Evolutionary conservation across 1,284 basidiomycete genomes (phyloP), one percentile per base, ranked within the genome.

Genomic region (Boletus smithii): DNA sequence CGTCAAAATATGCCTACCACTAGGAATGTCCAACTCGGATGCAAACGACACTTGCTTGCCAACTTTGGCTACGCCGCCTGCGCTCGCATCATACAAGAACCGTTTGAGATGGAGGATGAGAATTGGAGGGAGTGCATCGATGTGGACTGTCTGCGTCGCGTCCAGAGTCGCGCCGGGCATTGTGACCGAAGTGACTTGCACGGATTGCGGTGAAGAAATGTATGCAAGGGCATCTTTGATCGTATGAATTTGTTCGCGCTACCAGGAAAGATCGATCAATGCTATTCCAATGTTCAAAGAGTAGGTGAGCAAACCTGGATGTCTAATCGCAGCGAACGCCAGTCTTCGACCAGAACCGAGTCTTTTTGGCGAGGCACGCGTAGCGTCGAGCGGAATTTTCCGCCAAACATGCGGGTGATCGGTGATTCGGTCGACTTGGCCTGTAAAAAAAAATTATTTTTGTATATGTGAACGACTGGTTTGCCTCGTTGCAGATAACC

Each of bases 61-160:
- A 40, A 88, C 83, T 71, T 98, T 99, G 45, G 87, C 83, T 0
- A 91, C 88, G 29, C 86, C 88, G 20, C 85, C 85, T 0, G 87
- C 84, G 27, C 64, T 74, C 42, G 82, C 80, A 62, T 97, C 93
- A 63, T 94, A 98, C 49, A 85, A 76, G 73, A 98, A 99, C 20
- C 95, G 75, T 71, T 98, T 98, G 61, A 98, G 75, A 63, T 98
- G 95, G 11, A 98, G 74, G 10, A 97, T 84, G 42, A 98, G 75
- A 9, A 97, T 82, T 0, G 85, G 83, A 0, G 95, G 95, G 11
- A 95, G 76, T 0, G 80, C 74, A 36, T 98, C 95, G 53, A 99
- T 82, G 48, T 88, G 83, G 16, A 94, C 82, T 53, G 91, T 89
- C 67, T 97, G 95, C 3, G 79, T 90, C 6, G 91, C 95, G 41